These are phyloP conservation scores for Porcisia hertigi DNA, from an alignment of 208 protist genomes.

Conservation along the genomic window DNA sequence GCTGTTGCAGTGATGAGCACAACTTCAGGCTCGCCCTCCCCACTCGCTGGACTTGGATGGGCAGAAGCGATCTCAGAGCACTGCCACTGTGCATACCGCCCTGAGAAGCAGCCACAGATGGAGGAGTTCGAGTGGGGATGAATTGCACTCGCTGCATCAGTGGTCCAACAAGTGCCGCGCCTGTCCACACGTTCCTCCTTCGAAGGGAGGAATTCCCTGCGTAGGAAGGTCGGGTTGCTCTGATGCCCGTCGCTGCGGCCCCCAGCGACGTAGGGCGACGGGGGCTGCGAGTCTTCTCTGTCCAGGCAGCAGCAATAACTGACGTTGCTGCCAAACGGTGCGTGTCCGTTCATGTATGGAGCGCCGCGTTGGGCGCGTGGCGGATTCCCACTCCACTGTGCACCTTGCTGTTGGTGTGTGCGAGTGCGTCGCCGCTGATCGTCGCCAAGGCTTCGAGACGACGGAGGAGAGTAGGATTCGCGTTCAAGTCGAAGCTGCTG, in stretches of 20 bases:
- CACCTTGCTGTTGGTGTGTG: not conserved
- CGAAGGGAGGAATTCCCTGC: not conserved
- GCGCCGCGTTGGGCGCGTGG: not conserved
- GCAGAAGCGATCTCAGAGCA: not conserved
- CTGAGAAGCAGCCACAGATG: not conserved
- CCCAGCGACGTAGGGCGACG: not conserved
- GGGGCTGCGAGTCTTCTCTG: not conserved
- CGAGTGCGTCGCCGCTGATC: not conserved
- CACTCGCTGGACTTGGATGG: not conserved
- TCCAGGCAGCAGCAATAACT: constrained; percentile 12
- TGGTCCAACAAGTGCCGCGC: not conserved
- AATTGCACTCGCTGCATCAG: not conserved
- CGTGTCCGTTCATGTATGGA: not conserved
- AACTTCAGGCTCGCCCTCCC: not conserved
- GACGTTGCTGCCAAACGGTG: constrained; percentile 22
- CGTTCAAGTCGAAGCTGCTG: constrained; percentile 22
- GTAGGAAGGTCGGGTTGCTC: not conserved
- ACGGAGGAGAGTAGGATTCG: not conserved
- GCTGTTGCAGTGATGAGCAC: not conserved
- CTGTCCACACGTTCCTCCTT: not conserved
- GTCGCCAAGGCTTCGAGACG: not conserved
- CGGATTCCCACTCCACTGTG: not conserved
- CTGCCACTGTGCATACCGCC: not conserved
- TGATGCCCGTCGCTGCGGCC: not conserved
- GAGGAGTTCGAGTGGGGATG: not conserved